Conservation (phyloP, 306 rosid species). For the Ammopiptanthus mongolicus region DNA sequence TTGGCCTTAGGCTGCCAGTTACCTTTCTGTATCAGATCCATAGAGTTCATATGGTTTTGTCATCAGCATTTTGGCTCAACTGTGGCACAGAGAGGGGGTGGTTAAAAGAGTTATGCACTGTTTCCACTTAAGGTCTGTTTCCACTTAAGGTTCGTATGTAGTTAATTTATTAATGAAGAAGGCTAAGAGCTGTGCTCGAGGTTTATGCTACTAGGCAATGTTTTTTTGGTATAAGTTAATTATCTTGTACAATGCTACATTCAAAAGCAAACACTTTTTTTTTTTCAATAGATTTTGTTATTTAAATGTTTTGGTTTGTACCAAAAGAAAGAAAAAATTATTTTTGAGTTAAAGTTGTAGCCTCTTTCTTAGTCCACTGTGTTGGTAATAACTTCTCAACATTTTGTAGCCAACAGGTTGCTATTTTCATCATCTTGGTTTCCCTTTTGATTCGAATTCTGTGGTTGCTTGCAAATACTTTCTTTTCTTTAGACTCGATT, state of each 20-base stretch:
- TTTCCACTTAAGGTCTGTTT: not conserved
- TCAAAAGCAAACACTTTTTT: not conserved
- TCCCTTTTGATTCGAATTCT: too few relatives aligned
- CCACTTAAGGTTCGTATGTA: constrained; percentile 16
- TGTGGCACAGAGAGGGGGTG: constrained; percentile 15
- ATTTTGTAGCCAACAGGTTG: too few relatives aligned
- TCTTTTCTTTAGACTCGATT: too few relatives aligned
- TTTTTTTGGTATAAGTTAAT: constrained; percentile 25
- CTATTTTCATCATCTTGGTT: too few relatives aligned
- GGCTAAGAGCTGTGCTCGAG: constrained; percentile 20
- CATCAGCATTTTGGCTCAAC: constrained; percentile 18
- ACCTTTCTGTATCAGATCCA: constrained; percentile 5
- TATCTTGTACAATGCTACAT: constrained; percentile 15
- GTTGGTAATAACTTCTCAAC: not conserved
- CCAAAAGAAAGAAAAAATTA: not conserved
- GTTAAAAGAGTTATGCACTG: constrained; percentile 19
- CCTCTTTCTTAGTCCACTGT: not conserved
- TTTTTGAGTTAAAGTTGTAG: not conserved
- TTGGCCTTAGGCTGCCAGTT: constrained; percentile 13
- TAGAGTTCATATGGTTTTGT: constrained; percentile 15
- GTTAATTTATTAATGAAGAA: constrained; percentile 26
- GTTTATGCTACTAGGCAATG: constrained; percentile 21
- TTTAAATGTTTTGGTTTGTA: not conserved
- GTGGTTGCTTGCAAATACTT: too few relatives aligned
- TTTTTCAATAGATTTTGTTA: not conserved